phyloP scores from a whole-genome alignment of 2,329 filamentous ascomycete species.

The Fusarium pininemorale region DNA sequence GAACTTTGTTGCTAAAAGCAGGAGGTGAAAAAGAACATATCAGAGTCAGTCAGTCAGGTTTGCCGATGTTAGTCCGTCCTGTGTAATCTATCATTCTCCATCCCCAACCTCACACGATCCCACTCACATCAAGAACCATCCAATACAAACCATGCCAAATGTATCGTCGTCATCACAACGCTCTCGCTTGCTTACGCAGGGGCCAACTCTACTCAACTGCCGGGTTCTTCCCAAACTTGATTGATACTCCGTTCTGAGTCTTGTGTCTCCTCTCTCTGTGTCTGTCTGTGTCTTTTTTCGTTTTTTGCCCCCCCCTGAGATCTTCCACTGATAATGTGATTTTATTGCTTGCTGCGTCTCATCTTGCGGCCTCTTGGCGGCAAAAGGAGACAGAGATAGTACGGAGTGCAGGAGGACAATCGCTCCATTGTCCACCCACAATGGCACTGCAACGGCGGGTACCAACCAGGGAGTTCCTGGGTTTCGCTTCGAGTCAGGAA shows the following conservation, averaged over 20 bases:
- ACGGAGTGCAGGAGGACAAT: slow-evolving; percentile 8
- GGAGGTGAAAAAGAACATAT: neutral
- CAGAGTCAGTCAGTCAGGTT: neutral
- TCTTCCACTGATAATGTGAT: slow-evolving; percentile 20
- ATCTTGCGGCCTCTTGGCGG: slow-evolving; percentile 22
- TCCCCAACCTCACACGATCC: slow-evolving; percentile 2
- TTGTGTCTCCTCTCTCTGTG: neutral
- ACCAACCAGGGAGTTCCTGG: slow-evolving; percentile 20
- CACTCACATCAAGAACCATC: slow-evolving; percentile 9
- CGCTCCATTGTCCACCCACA: slow-evolving; percentile 34
- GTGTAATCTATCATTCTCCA: slow-evolving; percentile 1
- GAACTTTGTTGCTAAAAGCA: neutral
- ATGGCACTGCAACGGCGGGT: slow-evolving; percentile 37
- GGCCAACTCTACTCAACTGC: slow-evolving; percentile 24
- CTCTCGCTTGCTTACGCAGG: slow-evolving; percentile 19
- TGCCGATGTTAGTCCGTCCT: slow-evolving; percentile 15
- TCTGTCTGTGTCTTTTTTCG: neutral
- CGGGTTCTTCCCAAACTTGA: slow-evolving; percentile 15
- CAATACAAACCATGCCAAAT: slow-evolving; percentile 11
- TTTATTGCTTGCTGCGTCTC: slow-evolving; percentile 9
- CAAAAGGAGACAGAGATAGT: slow-evolving; percentile 21
- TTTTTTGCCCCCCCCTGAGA: slow-evolving; percentile 26
- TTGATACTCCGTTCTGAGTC: neutral
- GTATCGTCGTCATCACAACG: slow-evolving; percentile 11
- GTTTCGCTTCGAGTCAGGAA: slow-evolving; percentile 16